phyloP scores from a whole-genome alignment of 495 filamentous ascomycete genomes.

The Penicillium pulvis region DNA sequence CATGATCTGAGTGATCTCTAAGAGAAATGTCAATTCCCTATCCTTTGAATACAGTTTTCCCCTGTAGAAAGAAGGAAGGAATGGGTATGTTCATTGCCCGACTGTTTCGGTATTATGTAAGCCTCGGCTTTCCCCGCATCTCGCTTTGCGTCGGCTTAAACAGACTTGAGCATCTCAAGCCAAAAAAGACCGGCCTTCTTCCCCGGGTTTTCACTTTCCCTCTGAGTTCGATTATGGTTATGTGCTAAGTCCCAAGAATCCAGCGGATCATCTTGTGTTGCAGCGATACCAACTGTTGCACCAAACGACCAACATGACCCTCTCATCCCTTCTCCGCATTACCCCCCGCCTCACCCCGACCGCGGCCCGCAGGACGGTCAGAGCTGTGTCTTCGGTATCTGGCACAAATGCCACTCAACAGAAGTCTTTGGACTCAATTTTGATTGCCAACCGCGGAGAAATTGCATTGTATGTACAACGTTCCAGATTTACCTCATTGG shows the following conservation, averaged over 20 bases:
- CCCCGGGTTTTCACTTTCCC: slow-evolving; percentile 4
- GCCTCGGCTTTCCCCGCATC: slow-evolving; percentile 39
- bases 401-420: slow-evolving; percentile 18
- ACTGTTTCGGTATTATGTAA: no score
- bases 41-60: no score
- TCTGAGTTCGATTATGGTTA: slow-evolving; percentile 24
- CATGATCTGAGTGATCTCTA: no score
- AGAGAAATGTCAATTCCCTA: no score
- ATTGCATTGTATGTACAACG: slow-evolving; percentile 70
- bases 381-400: slow-evolving; percentile 40
- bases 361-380: slow-evolving; percentile 34
- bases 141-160: slow-evolving; percentile 49
- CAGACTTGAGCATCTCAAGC: slow-evolving; percentile 15
- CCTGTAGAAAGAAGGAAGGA: no score
- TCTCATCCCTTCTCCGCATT: slow-evolving; percentile 52
- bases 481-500: background rate
- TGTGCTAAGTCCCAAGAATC: slow-evolving; percentile 4
- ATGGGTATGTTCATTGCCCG: no score
- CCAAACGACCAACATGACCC: slow-evolving; percentile 34
- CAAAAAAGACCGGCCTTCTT: slow-evolving; percentile 15
- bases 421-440: slow-evolving; percentile 73
- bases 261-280: slow-evolving; percentile 7
- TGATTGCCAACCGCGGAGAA: slow-evolving; percentile 96
- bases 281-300: slow-evolving; percentile 16
- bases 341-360: slow-evolving; percentile 41